Evolutionary conservation across 768 basidiomycete species (phyloP).

Genomic region (Leccinum variicolor): DNA sequence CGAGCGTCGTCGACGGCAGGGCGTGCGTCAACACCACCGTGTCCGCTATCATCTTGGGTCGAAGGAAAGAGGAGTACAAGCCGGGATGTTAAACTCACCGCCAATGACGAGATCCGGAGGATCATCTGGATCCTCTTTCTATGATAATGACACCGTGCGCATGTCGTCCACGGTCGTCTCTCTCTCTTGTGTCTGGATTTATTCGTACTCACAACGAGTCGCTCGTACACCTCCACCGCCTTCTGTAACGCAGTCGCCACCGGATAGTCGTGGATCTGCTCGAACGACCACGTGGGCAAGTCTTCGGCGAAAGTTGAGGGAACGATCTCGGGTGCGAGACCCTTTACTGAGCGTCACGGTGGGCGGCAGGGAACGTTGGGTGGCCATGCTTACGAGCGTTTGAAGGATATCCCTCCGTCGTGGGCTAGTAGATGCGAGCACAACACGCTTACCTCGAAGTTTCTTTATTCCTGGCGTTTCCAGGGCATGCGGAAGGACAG

Average conservation of each 20-base stretch:
- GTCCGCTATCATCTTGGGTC: constrained; percentile 59
- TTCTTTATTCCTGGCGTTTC: constrained; percentile 59
- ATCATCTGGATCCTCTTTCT: constrained; percentile 59
- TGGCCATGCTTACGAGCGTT: constrained; percentile 53
- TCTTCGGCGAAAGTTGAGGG: constrained; percentile 82
- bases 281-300: constrained; percentile 62
- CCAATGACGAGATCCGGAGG: constrained; percentile 78
- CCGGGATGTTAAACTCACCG: constrained; percentile 37
- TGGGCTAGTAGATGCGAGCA: constrained; percentile 86
- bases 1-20: constrained; percentile 50
- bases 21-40: constrained; percentile 89
- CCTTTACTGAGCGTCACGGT: constrained; percentile 32
- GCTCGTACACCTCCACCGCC: constrained; percentile 84
- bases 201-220: constrained; percentile 55
- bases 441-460: constrained; percentile 69
- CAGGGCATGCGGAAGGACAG: constrained; percentile 63
- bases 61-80: not conserved
- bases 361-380: not conserved
- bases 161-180: not conserved
- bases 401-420: constrained; percentile 80
- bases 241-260: constrained; percentile 74
- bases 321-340: constrained; percentile 64
- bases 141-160: not conserved
- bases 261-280: constrained; percentile 69
- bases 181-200: not conserved